phyloP scores from a whole-genome alignment of 805 yeast genomes.

The Ogataea ramenticola region DNA sequence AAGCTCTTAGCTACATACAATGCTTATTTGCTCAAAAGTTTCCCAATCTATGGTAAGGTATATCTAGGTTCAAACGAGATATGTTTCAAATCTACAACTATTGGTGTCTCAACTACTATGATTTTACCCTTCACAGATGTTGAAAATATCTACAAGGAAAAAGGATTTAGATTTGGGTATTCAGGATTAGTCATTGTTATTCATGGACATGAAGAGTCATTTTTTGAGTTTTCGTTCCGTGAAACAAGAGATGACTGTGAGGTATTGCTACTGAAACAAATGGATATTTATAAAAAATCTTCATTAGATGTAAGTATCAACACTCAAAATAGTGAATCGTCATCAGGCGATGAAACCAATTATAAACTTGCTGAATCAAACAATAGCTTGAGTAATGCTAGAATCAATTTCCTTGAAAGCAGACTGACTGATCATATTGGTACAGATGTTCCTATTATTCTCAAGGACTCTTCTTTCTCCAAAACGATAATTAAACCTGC shows the following conservation, averaged over 20 bases:
- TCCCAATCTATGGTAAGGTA: constrained; percentile 79
- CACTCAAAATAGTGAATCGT: constrained; percentile 8
- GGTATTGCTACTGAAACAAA: constrained; percentile 38
- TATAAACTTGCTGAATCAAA: constrained; percentile 22
- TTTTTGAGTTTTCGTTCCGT: constrained; percentile 65
- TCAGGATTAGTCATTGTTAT: constrained; percentile 64
- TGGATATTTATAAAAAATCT: constrained; percentile 33
- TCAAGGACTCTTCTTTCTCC: constrained; percentile 54
- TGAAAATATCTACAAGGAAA: constrained; percentile 60
- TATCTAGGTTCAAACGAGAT: constrained; percentile 61
- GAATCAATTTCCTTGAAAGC: constrained; percentile 61
- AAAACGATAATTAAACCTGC: constrained; percentile 40
- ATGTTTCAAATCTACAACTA: constrained; percentile 77
- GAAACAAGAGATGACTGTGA: constrained; percentile 71
- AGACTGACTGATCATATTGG: constrained; percentile 54
- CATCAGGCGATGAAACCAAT: constrained; percentile 20
- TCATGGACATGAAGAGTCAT: constrained; percentile 69
- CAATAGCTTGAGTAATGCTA: constrained; percentile 42
- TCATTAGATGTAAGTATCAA: constrained; percentile 1
- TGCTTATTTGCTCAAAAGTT: constrained; percentile 57
- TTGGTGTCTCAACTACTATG: constrained; percentile 76
- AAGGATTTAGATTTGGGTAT: constrained; percentile 63
- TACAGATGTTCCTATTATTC: constrained; percentile 56
- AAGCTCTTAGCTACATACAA: constrained; percentile 61
- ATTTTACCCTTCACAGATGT: constrained; percentile 70